Conservation (phyloP, 331 rosid genomes). For the Dryas integrifolia region DNA sequence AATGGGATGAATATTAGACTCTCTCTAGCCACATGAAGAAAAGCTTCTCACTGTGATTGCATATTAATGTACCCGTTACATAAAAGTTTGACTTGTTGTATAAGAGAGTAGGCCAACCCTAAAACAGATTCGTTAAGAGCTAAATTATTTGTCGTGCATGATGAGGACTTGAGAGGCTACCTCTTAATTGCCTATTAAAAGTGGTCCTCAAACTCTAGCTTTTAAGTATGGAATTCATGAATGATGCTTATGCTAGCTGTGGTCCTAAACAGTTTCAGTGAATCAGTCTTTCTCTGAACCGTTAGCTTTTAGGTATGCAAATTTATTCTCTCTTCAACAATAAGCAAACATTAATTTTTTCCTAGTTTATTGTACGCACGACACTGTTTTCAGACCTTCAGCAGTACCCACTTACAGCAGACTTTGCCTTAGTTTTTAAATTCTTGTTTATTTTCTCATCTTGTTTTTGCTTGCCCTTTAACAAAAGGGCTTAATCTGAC, state of each 20-base stretch:
- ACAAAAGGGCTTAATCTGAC: conserved; percentile 6
- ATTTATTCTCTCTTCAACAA: background rate
- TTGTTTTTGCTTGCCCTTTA: background rate
- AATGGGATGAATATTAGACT: background rate
- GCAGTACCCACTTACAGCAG: background rate
- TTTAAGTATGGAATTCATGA: too few relatives aligned
- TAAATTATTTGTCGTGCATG: too few relatives aligned
- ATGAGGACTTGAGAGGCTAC: too few relatives aligned
- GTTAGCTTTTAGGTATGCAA: too few relatives aligned
- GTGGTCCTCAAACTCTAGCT: too few relatives aligned
- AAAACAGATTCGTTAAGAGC: background rate
- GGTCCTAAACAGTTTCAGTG: background rate
- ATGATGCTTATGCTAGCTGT: background rate
- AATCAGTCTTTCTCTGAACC: too few relatives aligned
- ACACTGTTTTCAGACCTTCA: background rate
- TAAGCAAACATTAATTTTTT: background rate
- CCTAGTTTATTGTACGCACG: conserved; percentile 6
- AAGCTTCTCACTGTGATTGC: background rate
- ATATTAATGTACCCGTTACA: too few relatives aligned
- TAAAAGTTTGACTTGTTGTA: background rate
- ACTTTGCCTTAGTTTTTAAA: background rate
- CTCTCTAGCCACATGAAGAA: background rate
- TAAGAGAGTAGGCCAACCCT: background rate
- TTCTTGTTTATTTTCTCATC: background rate
- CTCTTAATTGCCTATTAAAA: too few relatives aligned